Evolutionary conservation across 2,329 filamentous ascomycete species (phyloP).

Genomic region (Incumbomyces delicatus): DNA sequence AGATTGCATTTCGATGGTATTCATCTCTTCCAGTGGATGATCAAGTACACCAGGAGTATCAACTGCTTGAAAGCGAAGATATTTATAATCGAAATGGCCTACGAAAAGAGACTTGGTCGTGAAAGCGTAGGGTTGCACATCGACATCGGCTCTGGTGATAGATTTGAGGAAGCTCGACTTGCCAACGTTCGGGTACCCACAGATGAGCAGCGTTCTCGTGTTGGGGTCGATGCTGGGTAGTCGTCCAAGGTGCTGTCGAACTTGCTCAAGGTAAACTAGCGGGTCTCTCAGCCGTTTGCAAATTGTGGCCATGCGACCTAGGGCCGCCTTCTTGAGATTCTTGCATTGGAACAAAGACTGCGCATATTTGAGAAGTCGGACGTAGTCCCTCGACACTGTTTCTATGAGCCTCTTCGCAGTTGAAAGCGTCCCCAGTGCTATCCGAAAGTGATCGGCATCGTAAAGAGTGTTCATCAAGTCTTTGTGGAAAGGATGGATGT

Average conservation of each 20-base stretch:
- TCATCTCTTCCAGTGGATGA: constrained; percentile 97
- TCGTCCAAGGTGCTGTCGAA: constrained; percentile 92
- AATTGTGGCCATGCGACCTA: constrained; percentile 97
- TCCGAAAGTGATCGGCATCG: constrained; percentile 95
- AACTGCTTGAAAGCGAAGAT: constrained; percentile 80
- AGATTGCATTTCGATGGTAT: constrained; percentile 98
- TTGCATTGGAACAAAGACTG: constrained; percentile 98
- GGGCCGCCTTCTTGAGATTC: constrained; percentile 88
- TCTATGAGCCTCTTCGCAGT: constrained; percentile 96
- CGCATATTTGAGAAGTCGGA: constrained; percentile 90
- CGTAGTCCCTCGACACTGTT: constrained; percentile 91
- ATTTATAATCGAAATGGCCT: constrained; percentile 96
- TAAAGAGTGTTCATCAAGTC: constrained; percentile 95
- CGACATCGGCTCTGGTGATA: constrained; percentile 88
- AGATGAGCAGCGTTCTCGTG: constrained; percentile 89
- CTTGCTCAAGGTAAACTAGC: constrained; percentile 89
- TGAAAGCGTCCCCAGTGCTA: constrained; percentile 89
- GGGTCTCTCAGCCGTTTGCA: constrained; percentile 91
- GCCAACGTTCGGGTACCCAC: constrained; percentile 94
- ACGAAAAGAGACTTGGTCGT: constrained; percentile 97
- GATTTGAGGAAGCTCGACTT: constrained; percentile 93
- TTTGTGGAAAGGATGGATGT: constrained; percentile 91
- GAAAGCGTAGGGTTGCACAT: constrained; percentile 96
- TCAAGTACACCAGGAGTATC: constrained; percentile 98
- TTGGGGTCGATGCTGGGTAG: constrained; percentile 97